A percentile compares a stretch with the other conserved stretches of the same genome.
Conservation (phyloP, 2,329 filamentous ascomycete species). For the Penicillium thymicola region DNA sequence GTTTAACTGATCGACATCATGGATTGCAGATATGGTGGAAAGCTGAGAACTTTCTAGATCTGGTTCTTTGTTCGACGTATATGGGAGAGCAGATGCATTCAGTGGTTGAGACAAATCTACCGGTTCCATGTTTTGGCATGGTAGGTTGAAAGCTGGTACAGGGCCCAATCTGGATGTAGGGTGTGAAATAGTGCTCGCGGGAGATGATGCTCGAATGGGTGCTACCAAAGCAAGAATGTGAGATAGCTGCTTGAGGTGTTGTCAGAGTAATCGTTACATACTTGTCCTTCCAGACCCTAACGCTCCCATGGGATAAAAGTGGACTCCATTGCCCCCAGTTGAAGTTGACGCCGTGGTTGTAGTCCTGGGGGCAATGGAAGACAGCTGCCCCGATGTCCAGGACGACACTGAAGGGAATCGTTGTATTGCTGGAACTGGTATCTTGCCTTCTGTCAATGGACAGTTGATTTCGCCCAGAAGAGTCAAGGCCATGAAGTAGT, state of each 20-base stretch:
- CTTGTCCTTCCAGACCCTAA: slow-evolving; percentile 6
- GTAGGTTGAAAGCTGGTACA: neutral
- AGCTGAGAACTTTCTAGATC: slow-evolving; percentile 4
- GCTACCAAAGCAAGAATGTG: neutral
- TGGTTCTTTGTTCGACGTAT: neutral
- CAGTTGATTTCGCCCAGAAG: slow-evolving; percentile 43
- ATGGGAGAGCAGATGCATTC: neutral
- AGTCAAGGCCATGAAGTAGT: slow-evolving; percentile 42
- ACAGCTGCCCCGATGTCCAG: slow-evolving; percentile 18
- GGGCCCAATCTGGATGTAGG: neutral
- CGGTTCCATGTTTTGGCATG: neutral
- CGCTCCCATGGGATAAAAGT: slow-evolving; percentile 3
- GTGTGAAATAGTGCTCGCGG: slow-evolving; percentile 1
- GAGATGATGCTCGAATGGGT: slow-evolving; percentile 8
- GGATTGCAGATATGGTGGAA: slow-evolving; percentile 29
- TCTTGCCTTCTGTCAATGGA: slow-evolving; percentile 41
- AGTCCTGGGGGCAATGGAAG: slow-evolving; percentile 5
- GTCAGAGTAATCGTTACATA: neutral
- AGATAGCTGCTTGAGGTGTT: neutral
- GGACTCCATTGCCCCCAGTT: slow-evolving; percentile 4
- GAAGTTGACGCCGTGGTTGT: neutral
- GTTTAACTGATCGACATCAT: slow-evolving; percentile 30
- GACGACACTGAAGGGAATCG: slow-evolving; percentile 29
- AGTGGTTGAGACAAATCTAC: neutral
- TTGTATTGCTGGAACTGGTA: slow-evolving; percentile 20